Conservation (phyloP, 805 yeast genomes). For the Cyberlindnera nakhonratchasimensis region DNA sequence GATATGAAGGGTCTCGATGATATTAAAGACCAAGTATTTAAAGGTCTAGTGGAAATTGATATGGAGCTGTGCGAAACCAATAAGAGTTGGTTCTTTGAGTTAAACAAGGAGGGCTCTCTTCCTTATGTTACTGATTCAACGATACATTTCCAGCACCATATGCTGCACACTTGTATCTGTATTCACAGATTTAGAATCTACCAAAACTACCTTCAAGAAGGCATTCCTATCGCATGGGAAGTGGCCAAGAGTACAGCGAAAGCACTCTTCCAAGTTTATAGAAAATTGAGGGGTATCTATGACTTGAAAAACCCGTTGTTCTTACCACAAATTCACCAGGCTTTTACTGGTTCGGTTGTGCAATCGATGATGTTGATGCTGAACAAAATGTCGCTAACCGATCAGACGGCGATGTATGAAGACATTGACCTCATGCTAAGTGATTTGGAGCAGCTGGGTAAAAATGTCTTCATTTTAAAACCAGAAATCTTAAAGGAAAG, state of each 20-base stretch:
- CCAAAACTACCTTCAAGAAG: constrained; percentile 27
- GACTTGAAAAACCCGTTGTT: constrained; percentile 28
- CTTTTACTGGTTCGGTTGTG: constrained; percentile 32
- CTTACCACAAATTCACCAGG: constrained; percentile 32
- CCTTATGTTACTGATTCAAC: constrained; percentile 24
- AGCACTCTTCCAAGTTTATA: constrained; percentile 29
- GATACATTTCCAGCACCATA: constrained; percentile 31
- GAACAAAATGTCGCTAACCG: constrained; percentile 19
- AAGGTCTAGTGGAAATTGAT: constrained; percentile 28
- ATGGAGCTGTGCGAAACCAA: constrained; percentile 24
- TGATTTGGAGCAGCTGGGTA: constrained; percentile 25
- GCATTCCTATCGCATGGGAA: constrained; percentile 30
- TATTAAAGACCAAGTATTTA: constrained; percentile 20
- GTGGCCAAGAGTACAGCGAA: constrained; percentile 27
- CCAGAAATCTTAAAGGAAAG: constrained; percentile 30
- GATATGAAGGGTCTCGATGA: constrained; percentile 19
- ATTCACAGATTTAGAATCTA: constrained; percentile 31
- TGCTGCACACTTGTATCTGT: constrained; percentile 31
- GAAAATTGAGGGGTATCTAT: constrained; percentile 24
- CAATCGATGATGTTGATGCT: constrained; percentile 32
- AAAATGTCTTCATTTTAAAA: constrained; percentile 25
- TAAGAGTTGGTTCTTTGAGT: constrained; percentile 28
- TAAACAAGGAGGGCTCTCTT: constrained; percentile 25
- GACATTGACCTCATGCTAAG: constrained; percentile 28
- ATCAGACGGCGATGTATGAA: constrained; percentile 22